Percentiles rank a stretch among this genome's conserved stretches.
phyloP scores from a whole-genome alignment of 2,329 filamentous ascomycete species.

The Botrytis squamosa region DNA sequence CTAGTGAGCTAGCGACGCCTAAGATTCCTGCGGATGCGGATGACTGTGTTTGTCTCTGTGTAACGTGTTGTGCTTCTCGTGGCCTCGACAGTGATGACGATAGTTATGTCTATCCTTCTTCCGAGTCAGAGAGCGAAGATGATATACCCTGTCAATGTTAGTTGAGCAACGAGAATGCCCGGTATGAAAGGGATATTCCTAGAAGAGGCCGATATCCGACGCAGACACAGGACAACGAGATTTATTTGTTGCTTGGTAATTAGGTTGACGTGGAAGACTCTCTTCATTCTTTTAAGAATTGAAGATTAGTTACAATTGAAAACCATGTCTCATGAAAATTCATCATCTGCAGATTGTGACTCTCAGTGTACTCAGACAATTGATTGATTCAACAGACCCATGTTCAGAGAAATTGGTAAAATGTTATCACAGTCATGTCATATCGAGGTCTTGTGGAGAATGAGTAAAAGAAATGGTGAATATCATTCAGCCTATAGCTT shows the following conservation, averaged over 20 bases:
- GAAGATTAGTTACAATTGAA: background rate
- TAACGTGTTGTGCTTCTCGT: background rate
- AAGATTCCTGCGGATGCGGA: background rate
- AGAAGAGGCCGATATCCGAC: background rate
- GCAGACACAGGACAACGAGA: background rate
- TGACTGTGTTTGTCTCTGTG: background rate
- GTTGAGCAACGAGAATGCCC: background rate
- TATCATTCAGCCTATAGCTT: background rate
- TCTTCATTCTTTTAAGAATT: background rate
- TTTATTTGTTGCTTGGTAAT: background rate
- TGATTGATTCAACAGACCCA: too few relatives aligned
- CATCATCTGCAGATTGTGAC: background rate
- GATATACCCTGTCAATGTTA: background rate
- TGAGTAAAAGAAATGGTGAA: background rate
- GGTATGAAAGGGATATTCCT: background rate
- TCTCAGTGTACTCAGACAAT: background rate
- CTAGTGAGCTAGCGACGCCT: background rate
- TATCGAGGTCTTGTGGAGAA: background rate
- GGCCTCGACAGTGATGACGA: background rate
- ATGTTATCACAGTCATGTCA: background rate
- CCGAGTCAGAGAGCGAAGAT: background rate
- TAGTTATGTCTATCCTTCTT: background rate
- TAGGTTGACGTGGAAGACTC: background rate
- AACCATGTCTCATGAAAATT: background rate
- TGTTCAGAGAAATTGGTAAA: background rate